These are phyloP conservation scores for Boechera retrofracta DNA, from an alignment of 345 rosid species.

Conservation along the genomic window DNA sequence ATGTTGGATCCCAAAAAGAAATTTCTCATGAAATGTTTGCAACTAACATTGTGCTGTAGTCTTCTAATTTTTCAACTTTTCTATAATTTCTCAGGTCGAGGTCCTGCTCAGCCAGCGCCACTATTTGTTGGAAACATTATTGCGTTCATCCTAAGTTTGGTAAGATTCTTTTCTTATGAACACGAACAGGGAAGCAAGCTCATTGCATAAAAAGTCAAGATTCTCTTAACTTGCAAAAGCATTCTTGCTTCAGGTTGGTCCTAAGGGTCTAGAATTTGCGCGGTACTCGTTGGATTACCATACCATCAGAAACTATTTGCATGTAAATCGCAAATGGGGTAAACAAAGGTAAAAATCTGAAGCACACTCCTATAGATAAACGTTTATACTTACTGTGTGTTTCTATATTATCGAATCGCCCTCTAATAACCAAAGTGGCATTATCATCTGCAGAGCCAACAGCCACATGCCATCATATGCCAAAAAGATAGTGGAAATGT, in stretches of 20 bases:
- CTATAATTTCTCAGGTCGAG: constrained; percentile 60
- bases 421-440: constrained; percentile 1
- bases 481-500: constrained; percentile 75
- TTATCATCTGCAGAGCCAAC: constrained; percentile 63
- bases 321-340: constrained; percentile 83
- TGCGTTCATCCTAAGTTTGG: constrained; percentile 80
- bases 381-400: not conserved
- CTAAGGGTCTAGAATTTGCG: constrained; percentile 96
- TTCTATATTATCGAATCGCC: not conserved
- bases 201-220: constrained; percentile 12
- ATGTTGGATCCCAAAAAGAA: not conserved
- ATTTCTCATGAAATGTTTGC: constrained; percentile 13
- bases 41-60: constrained; percentile 17
- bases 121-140: constrained; percentile 78
- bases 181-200: constrained; percentile 20
- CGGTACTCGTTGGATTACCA: constrained; percentile 96
- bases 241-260: constrained; percentile 70
- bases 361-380: constrained; percentile 5
- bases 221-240: not conserved
- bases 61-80: constrained; percentile 17
- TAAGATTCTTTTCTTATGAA: constrained; percentile 43
- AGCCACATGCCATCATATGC: constrained; percentile 83
- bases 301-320: constrained; percentile 88
- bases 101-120: constrained; percentile 93
- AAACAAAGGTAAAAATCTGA: constrained; percentile 64